Conservation (phyloP, 2,329 filamentous ascomycete genomes). For the Leptosphaerulina australis region DNA sequence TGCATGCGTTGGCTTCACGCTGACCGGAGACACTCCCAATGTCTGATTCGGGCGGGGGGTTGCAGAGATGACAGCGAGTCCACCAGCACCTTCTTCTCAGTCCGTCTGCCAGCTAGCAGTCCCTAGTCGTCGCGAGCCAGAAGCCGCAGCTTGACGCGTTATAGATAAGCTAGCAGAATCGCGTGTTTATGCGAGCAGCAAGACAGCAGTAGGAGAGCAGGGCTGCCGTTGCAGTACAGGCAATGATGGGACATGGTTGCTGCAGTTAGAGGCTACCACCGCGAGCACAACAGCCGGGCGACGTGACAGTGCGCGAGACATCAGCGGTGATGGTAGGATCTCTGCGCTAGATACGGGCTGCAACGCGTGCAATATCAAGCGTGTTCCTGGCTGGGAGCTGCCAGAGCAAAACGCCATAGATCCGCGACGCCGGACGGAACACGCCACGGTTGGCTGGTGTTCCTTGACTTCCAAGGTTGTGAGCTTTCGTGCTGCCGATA, state of each 20-base stretch:
- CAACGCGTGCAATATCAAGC: constrained; percentile 31
- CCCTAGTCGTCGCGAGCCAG: constrained; percentile 17
- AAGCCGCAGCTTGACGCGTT: constrained; percentile 16
- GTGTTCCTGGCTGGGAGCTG: constrained; percentile 43
- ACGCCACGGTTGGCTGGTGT: constrained; percentile 27
- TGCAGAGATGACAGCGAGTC: constrained; percentile 24
- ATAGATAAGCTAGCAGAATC: constrained; percentile 3
- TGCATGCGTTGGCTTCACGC: constrained; percentile 46
- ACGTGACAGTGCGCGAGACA: constrained; percentile 20
- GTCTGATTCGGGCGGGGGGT: constrained; percentile 39
- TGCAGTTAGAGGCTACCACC: constrained; percentile 9
- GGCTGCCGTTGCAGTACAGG: constrained; percentile 9
- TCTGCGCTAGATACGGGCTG: constrained; percentile 29
- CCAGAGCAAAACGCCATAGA: constrained; percentile 37
- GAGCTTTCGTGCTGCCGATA: constrained; percentile 22
- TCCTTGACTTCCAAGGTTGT: constrained; percentile 41
- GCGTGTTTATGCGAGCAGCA: constrained; percentile 2
- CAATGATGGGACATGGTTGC: background rate
- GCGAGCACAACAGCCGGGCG: constrained; percentile 13
- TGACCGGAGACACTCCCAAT: constrained; percentile 28
- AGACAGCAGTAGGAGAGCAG: background rate
- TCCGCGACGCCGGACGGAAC: constrained; percentile 26
- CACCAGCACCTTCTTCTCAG: constrained; percentile 25
- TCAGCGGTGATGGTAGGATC: constrained; percentile 11
- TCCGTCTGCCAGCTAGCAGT: constrained; percentile 9